phyloP scores from a whole-genome alignment of 2,329 filamentous ascomycete species.

The Penicillium sp. region DNA sequence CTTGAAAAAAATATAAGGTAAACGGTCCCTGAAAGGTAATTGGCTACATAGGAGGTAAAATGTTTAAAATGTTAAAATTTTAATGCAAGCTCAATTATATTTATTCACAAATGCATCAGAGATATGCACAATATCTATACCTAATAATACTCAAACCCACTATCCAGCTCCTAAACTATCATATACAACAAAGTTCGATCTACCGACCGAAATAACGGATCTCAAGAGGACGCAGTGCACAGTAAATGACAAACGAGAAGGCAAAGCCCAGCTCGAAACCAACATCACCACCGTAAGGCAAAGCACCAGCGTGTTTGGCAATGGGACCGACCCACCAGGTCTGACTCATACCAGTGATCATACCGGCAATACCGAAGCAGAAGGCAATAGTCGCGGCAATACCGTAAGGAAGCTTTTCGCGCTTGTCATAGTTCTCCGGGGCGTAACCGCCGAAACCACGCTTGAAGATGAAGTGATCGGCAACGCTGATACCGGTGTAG shows the following conservation, averaged over 20 bases:
- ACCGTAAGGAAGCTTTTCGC: slow-evolving; percentile 60
- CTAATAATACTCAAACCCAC: background rate
- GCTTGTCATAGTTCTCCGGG: slow-evolving; percentile 59
- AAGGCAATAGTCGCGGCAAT: slow-evolving; percentile 66
- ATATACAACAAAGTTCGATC: slow-evolving; percentile 11
- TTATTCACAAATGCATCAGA: background rate
- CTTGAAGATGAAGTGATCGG: slow-evolving; percentile 69
- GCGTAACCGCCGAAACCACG: slow-evolving; percentile 61
- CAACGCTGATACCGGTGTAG: slow-evolving; percentile 65
- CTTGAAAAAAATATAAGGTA: too few relatives aligned
- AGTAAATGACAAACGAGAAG: slow-evolving; percentile 57
- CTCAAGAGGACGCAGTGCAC: slow-evolving; percentile 52
- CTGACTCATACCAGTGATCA: slow-evolving; percentile 70
- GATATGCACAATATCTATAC: background rate
- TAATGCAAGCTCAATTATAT: background rate
- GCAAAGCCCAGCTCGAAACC: slow-evolving; percentile 67
- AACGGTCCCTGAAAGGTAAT: too few relatives aligned
- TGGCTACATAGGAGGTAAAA: too few relatives aligned
- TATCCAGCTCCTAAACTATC: background rate
- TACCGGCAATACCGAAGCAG: slow-evolving; percentile 63
- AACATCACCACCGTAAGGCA: slow-evolving; percentile 54
- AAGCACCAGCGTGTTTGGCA: slow-evolving; percentile 57
- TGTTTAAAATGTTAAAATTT: background rate
- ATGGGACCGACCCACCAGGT: slow-evolving; percentile 69
- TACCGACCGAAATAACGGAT: slow-evolving; percentile 46